A percentile compares a stretch with the other conserved stretches of the same genome.
Evolutionary conservation across 108 stramenopile genomes (phyloP).

Genomic region (Schizochytrium sp.): DNA sequence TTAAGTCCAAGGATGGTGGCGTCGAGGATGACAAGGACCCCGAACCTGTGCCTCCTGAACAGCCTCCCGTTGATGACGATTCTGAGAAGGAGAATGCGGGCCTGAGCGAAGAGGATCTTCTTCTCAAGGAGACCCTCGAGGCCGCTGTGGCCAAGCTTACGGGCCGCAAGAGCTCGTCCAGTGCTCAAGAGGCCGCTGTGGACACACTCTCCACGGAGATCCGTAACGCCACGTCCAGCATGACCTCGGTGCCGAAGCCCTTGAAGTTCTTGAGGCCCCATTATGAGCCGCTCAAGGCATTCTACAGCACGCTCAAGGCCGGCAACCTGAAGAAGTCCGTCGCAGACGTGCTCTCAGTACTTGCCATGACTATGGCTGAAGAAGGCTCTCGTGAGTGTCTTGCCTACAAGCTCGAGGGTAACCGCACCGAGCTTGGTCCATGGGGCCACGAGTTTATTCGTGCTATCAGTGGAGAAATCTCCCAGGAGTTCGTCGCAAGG

Average conservation of each 20-base stretch:
- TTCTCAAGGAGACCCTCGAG: constrained; percentile 64
- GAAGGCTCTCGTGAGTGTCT: constrained; percentile 85
- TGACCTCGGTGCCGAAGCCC: constrained; percentile 99
- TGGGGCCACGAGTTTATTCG: constrained; percentile 99
- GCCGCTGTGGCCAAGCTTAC: constrained; percentile 16
- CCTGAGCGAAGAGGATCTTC: constrained; percentile 63
- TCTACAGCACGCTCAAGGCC: constrained; percentile 75
- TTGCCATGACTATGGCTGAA: constrained; percentile 88
- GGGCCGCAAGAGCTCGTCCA: constrained; percentile 2
- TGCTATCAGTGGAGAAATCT: constrained; percentile 94
- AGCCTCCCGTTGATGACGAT: constrained; percentile 54
- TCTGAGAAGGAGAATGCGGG: constrained; percentile 43
- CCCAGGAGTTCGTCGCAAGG: constrained; percentile 88
- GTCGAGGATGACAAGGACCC: constrained; percentile 40
- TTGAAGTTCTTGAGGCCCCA: constrained; percentile 97
- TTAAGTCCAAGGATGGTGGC: constrained; percentile 68
- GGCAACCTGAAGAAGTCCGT: constrained; percentile 67
- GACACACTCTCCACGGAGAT: constrained; percentile 90
- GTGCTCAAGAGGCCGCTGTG: constrained; percentile 72
- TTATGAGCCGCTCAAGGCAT: constrained; percentile 86
- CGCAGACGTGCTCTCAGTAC: constrained; percentile 94
- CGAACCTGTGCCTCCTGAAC: constrained; percentile 33
- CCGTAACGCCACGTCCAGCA: constrained; percentile 88
- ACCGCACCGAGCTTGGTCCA: constrained; percentile 82
- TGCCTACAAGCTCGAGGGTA: constrained; percentile 88